Conservation (phyloP, 129 eudicot species). For the Solidago caesia region DNA sequence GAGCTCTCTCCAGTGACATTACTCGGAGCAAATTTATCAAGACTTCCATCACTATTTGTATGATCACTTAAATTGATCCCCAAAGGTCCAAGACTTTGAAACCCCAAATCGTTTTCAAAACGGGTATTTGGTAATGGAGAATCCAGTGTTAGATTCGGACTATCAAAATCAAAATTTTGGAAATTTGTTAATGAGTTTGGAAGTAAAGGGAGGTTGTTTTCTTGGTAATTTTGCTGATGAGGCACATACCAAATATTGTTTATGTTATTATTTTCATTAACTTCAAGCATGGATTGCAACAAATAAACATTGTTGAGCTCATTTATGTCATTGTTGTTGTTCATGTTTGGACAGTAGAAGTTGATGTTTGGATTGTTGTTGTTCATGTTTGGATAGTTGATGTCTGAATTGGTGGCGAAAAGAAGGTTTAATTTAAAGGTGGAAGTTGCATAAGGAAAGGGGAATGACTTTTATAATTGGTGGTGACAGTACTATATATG, state of each 20-base stretch:
- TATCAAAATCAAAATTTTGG: constrained; percentile 37
- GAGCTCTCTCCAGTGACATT: constrained; percentile 32
- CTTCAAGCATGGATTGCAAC: constrained; percentile 58
- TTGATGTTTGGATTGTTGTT: no score
- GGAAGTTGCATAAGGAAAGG: no score
- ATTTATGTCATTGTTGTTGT: constrained; percentile 4
- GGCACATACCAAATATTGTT: constrained; percentile 21
- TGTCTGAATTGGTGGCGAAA: no score
- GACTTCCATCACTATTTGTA: constrained; percentile 29
- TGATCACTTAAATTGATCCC: constrained; percentile 37
- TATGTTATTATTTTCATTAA: constrained; percentile 27
- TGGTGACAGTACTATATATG: no score
- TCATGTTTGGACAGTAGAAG: not conserved
- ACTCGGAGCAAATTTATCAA: constrained; percentile 52
- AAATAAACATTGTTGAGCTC: constrained; percentile 34
- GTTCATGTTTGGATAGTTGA: no score
- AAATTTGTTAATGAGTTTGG: constrained; percentile 32
- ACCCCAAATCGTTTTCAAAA: constrained; percentile 39
- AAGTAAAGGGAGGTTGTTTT: constrained; percentile 13
- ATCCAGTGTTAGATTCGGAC: constrained; percentile 35
- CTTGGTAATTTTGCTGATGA: constrained; percentile 6
- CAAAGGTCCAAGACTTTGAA: constrained; percentile 54
- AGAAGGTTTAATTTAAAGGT: no score
- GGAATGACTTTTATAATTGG: no score
- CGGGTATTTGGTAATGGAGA: constrained; percentile 38